Base-by-base conservation (phyloP, 1,139 yeast genomes). In the Blastobotrys serpentis region DNA sequence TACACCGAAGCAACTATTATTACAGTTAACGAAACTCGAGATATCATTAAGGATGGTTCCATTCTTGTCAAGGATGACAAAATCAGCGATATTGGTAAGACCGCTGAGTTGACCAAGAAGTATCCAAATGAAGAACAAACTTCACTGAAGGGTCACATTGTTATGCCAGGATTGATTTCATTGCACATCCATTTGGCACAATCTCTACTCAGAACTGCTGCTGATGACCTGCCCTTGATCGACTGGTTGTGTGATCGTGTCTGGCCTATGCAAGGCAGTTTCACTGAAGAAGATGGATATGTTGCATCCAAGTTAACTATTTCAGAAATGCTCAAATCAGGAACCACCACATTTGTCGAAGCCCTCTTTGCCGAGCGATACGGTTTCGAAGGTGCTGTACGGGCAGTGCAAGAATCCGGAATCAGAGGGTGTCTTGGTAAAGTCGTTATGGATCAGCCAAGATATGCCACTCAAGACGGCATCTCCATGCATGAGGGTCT, bases 1-100 rank as follows among this genome's bases (percentile, higher is more conserved):
- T 52, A 48, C 46, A 83, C 64, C 63, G 78, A 52, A 33, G 55
- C 51, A n/a, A 43, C 54, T 25, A 41, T 52, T 37, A 51, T 52
- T 13, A 52, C 55, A 33, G 55, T 52, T 39, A 51, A 52, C 39
- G 40, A 46, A 36, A 39, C 48, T 32, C 43, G 52, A 11, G 51
- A 51, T 7, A 52, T 52, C 29, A 46, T 52, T 23, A 21, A 30
- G 13, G 55, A 51, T 38, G 55, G 55, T 4, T 50, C 55, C 17
- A 52, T 52, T 19, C 47, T 49, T 16, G 54, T 52, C 17, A 42
- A 42, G 30, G 52, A 44, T 8, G 42, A 50, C 11, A 48, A 40
- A 11, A 52, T 52, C 26, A 43, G 19, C 4, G 55, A 49, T 21
- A 51, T 52, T 40, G 55, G 55, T 19, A 50, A 48, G 32, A 46